phyloP scores from a whole-genome alignment of 2,329 filamentous ascomycete species.

The Diaporthe citrichinensis region DNA sequence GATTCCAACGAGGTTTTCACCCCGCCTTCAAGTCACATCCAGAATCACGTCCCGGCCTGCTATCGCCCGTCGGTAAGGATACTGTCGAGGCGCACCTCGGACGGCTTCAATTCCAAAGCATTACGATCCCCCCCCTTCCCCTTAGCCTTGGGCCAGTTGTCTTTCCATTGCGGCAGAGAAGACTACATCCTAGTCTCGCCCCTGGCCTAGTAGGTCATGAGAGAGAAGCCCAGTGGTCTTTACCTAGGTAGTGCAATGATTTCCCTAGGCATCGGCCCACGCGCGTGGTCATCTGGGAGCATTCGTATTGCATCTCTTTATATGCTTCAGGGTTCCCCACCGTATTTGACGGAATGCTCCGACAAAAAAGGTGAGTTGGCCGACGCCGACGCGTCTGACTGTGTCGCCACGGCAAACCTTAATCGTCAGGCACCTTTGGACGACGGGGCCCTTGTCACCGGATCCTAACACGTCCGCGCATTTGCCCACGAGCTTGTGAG shows the following conservation, averaged over 20 bases:
- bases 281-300: no score
- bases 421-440: background rate
- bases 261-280: no score
- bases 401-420: background rate
- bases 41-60: background rate
- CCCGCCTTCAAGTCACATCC: no score
- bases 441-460: background rate
- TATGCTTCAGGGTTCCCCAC: background rate
- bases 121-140: background rate
- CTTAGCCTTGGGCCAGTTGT: background rate
- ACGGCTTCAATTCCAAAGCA: background rate
- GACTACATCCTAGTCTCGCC: background rate
- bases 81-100: background rate
- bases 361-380: no score
- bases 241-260: no score
- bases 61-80: background rate
- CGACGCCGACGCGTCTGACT: background rate
- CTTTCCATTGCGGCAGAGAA: background rate
- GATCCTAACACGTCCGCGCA: background rate
- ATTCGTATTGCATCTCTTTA: background rate
- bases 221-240: background rate
- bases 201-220: background rate
- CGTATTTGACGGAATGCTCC: background rate
- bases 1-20: background rate
- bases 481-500: no score